These are phyloP conservation scores for Stemphylium vesicarium DNA, from an alignment of 2,329 filamentous ascomycete species.

Conservation along the genomic window DNA sequence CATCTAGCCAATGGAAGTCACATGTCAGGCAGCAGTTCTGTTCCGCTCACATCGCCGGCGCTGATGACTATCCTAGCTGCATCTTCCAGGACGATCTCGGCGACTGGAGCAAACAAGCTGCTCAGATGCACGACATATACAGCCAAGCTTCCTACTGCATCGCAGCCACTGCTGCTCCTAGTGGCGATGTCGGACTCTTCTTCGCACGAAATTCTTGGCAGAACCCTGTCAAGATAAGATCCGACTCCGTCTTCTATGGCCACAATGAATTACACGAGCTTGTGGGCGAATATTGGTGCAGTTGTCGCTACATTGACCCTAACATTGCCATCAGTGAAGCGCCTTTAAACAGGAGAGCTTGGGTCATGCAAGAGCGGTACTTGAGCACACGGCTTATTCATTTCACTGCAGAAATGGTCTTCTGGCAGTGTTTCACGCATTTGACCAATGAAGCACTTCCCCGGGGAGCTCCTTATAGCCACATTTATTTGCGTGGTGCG, in stretches of 20 bases:
- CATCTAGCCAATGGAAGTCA: too few species aligned
- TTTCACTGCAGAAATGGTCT: slow-evolving; percentile 14
- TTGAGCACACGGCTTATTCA: slow-evolving; percentile 19
- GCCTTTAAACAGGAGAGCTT: slow-evolving; percentile 21
- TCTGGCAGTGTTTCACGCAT: slow-evolving; percentile 6
- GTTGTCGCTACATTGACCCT: background rate
- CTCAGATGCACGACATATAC: slow-evolving; percentile 16
- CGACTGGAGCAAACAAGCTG: slow-evolving; percentile 16
- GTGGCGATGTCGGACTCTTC: slow-evolving; percentile 3
- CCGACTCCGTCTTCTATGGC: background rate
- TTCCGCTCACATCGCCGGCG: too few species aligned
- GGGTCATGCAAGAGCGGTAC: slow-evolving; percentile 24
- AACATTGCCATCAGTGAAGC: background rate
- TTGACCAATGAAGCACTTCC: too few species aligned
- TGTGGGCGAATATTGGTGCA: background rate
- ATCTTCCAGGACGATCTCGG: slow-evolving; percentile 22
- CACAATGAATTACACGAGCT: background rate
- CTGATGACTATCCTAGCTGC: slow-evolving; percentile 5
- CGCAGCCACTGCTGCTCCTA: slow-evolving; percentile 11
- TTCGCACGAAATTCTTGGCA: background rate
- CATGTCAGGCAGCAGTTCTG: too few species aligned
- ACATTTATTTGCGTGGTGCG: too few species aligned
- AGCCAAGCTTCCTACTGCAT: slow-evolving; percentile 12
- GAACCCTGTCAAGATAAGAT: too few species aligned
- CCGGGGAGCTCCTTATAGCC: too few species aligned